These are phyloP conservation scores for Mortierella sp. DNA, from an alignment of 371 early-diverging fungal species.

Conservation along the genomic window DNA sequence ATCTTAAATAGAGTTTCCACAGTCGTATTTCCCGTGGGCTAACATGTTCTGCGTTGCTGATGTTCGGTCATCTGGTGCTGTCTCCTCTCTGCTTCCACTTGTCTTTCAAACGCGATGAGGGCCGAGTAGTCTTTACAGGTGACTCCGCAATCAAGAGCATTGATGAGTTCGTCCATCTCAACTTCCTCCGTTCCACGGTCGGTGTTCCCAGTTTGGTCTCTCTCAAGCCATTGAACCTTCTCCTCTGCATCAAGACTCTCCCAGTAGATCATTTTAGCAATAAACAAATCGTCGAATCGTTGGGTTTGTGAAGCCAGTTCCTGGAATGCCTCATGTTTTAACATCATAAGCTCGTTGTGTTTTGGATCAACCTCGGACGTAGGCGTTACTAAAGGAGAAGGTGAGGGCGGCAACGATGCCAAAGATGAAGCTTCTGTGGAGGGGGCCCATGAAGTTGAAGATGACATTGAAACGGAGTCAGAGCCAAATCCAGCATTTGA, in stretches of 20 bases:
- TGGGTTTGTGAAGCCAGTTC: constrained; percentile 48
- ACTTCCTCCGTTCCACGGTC: not conserved
- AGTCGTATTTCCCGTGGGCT: not conserved
- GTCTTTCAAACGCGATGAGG: constrained; percentile 34
- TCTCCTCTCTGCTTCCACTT: constrained; percentile 16
- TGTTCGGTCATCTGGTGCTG: not conserved
- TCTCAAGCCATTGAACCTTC: constrained; percentile 41
- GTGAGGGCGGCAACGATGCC: not conserved
- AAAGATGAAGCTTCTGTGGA: not conserved
- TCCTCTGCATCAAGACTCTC: constrained; percentile 37
- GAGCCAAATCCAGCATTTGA: not conserved
- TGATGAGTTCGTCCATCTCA: constrained; percentile 41
- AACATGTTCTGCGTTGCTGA: not conserved
- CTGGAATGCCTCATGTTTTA: constrained; percentile 47
- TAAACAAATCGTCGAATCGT: constrained; percentile 41
- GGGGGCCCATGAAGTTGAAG: not conserved
- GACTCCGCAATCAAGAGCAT: constrained; percentile 40
- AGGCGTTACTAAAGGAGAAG: not conserved
- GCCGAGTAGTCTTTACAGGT: constrained; percentile 52
- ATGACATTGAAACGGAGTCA: not conserved
- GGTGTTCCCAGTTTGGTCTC: not conserved
- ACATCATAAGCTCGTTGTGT: constrained; percentile 17
- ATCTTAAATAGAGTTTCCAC: not conserved
- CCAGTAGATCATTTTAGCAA: constrained; percentile 52
- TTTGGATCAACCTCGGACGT: constrained; percentile 2